Base-by-base conservation (phyloP, 2,329 filamentous ascomycete genomes). In the Cercospora beticola region DNA sequence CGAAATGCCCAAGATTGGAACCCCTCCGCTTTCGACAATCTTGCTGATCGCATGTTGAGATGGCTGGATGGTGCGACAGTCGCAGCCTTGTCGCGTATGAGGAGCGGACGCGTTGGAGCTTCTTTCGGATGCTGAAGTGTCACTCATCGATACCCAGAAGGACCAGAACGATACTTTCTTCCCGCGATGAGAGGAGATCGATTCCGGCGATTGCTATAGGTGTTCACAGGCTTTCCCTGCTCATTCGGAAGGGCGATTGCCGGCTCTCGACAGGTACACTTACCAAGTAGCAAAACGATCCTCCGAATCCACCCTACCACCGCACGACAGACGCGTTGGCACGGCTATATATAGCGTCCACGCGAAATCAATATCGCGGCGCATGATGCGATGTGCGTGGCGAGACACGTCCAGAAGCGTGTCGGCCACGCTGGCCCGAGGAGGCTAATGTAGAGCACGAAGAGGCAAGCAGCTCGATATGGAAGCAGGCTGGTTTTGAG, bases 11-110 rank as follows among this genome's bases (percentile, higher is more conserved):
- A 69, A 56, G 49, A 71, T 62, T 1, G 67, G 62, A 0, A 64
- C 21, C 31, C 58, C 63, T 14, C 65, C 65, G 14, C 59, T 26
- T 54, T 59, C 40, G 43, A 59, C 21, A 9, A 69, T 68, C 28
- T 21, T 36, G 16, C 31, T 36, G 31, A 71, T 69, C 6, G 28
- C 58, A 8, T 65, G 31, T n/a, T 49, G 40, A 2, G 70, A 67
- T 4, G 65, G 62, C 23, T 62, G 36, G 12, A 70, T 40, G n/a
- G 62, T 67, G 10, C 70, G 68, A 56, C 70, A 71, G 62, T 70
- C 68, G 64, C 68, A 70, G 64, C 59, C 36, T 30, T 28, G 56
- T 58, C 63, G 68, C n/a, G 66, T 49, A 33, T 71, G 70, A 60
- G 58, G 61, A 21, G 65, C 65, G 40, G 60, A 63, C n/a, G 65